A percentile compares a stretch with the other conserved stretches of the same genome.
Evolutionary conservation across 2,329 filamentous ascomycete genomes (phyloP).

Genomic region (Apiospora koreana): DNA sequence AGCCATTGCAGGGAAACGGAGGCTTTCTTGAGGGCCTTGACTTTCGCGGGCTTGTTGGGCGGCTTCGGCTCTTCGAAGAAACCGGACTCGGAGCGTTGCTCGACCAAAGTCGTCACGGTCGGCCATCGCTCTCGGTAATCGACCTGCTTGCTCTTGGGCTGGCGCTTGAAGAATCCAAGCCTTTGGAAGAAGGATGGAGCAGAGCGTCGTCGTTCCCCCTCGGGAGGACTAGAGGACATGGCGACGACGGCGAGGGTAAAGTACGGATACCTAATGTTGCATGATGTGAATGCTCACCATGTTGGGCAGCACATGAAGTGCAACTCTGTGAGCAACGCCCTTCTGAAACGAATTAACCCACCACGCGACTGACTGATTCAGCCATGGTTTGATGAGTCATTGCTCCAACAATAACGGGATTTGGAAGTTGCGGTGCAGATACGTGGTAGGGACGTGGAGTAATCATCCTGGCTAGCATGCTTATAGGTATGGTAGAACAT

Average conservation of each 20-base stretch:
- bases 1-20: conserved; percentile 24
- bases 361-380: background rate
- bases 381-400: background rate
- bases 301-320: background rate
- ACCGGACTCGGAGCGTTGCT: conserved; percentile 9
- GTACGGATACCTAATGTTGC: background rate
- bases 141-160: background rate
- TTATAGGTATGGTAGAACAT: background rate
- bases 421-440: background rate
- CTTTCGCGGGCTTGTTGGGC: conserved; percentile 2
- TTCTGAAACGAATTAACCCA: background rate
- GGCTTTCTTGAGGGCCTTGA: conserved; percentile 23
- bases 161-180: background rate
- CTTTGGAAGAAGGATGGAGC: background rate
- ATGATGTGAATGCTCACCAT: background rate
- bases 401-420: background rate
- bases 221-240: background rate
- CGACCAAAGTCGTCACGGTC: conserved; percentile 15
- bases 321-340: background rate
- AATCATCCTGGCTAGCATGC: too few relatives aligned
- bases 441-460: background rate
- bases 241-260: background rate
- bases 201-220: background rate
- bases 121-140: conserved; percentile 17
- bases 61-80: background rate